Conservation (phyloP, 1,284 basidiomycete genomes). For the Ustilago cynodontis region DNA sequence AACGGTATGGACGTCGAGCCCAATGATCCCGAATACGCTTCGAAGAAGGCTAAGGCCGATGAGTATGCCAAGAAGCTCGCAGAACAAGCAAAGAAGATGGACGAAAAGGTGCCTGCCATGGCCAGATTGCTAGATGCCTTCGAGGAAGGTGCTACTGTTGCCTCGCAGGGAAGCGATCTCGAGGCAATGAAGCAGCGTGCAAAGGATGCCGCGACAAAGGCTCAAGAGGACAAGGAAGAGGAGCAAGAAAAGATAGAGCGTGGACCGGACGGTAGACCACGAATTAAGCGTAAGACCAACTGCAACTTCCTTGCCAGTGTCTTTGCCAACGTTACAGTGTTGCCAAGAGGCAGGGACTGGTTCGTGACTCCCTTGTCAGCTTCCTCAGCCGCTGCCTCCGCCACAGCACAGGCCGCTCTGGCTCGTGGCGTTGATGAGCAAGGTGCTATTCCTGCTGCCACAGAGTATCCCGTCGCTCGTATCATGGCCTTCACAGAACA, state of each 20-base stretch:
- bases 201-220: constrained; percentile 48
- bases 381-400: constrained; percentile 48
- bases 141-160: constrained; percentile 67
- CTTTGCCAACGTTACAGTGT: constrained; percentile 67
- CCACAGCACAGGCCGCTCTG: constrained; percentile 51
- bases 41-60: constrained; percentile 52
- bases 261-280: constrained; percentile 51
- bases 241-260: constrained; percentile 50
- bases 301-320: constrained; percentile 70
- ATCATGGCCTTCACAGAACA: constrained; percentile 69
- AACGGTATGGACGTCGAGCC: constrained; percentile 66
- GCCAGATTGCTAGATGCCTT: constrained; percentile 65
- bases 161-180: constrained; percentile 53
- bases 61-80: constrained; percentile 50
- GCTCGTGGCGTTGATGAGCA: constrained; percentile 39
- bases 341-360: constrained; percentile 66
- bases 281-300: constrained; percentile 65
- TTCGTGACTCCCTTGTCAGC: constrained; percentile 61
- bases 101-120: constrained; percentile 64
- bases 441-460: constrained; percentile 33
- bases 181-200: constrained; percentile 64
- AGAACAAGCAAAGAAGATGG: constrained; percentile 53
- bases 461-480: constrained; percentile 65
- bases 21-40: constrained; percentile 59
- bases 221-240: constrained; percentile 33